phyloP scores from a whole-genome alignment of 2,329 filamentous ascomycete genomes.

The Ophioceras dolichostomum region DNA sequence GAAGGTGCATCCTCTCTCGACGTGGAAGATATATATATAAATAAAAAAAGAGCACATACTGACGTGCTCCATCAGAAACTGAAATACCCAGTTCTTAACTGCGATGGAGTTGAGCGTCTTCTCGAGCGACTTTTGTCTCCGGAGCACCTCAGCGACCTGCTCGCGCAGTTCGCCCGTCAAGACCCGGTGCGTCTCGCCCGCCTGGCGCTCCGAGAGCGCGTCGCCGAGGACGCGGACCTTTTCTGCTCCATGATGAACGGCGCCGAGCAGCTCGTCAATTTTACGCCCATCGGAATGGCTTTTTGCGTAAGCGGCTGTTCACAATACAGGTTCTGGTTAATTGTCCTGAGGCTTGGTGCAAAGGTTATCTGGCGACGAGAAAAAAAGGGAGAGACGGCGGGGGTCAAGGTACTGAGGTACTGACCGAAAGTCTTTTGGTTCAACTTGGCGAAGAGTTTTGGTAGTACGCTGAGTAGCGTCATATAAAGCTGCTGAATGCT shows the following conservation, averaged over 20 bases:
- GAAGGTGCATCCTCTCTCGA: neutral
- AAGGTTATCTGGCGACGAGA: no score
- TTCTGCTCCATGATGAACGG: neutral
- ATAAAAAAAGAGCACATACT: neutral
- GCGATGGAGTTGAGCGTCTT: neutral
- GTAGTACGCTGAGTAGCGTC: constrained; percentile 1
- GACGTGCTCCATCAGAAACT: constrained; percentile 6
- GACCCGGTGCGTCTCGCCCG: neutral
- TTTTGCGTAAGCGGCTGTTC: no score
- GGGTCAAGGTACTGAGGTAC: no score
- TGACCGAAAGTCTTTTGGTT: constrained; percentile 7
- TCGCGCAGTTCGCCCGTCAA: neutral
- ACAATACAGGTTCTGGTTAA: no score
- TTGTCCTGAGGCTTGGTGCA: no score
- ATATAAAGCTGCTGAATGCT: constrained; percentile 2
- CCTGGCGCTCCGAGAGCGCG: neutral
- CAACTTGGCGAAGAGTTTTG: constrained; percentile 6
- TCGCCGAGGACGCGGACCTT: constrained; percentile 1
- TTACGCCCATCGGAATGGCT: constrained; percentile 1
- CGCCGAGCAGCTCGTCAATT: constrained; percentile 1
- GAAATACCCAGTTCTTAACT: constrained; percentile 6
- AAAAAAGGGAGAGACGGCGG: no score
- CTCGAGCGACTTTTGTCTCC: neutral
- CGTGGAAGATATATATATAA: no score
- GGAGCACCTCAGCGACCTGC: constrained; percentile 1